A percentile compares a stretch with the other conserved stretches of the same genome.
These are phyloP conservation scores for Colletotrichum sp. DNA, from an alignment of 2,329 filamentous ascomycete species.

Conservation along the genomic window DNA sequence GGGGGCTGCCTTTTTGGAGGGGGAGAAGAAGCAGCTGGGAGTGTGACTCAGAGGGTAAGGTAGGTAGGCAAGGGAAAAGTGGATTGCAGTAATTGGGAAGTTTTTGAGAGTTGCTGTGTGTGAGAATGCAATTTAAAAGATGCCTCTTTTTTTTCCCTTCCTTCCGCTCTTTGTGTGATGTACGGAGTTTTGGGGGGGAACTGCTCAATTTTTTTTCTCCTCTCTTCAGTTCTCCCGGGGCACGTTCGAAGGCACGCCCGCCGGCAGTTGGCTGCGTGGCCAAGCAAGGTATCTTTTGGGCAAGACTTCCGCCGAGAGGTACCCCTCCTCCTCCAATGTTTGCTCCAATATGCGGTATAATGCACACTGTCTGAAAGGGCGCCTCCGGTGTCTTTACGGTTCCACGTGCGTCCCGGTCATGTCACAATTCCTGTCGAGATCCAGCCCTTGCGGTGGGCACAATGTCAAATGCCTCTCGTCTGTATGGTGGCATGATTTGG, in stretches of 20 bases:
- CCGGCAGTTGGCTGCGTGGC: background rate
- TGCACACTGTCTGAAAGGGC: background rate
- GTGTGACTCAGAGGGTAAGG: slow-evolving; percentile 9
- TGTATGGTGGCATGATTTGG: background rate
- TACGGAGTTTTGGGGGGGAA: background rate
- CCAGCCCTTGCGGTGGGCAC: background rate
- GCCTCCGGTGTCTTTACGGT: background rate
- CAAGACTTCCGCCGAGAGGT: background rate
- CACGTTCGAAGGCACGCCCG: slow-evolving; percentile 8
- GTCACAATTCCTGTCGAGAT: background rate
- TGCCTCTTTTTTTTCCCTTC: background rate
- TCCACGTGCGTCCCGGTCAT: background rate
- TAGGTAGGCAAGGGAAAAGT: background rate
- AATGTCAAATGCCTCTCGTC: background rate
- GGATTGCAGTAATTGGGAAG: background rate
- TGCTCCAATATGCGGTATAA: background rate
- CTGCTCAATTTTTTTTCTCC: background rate
- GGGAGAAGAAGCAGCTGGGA: background rate
- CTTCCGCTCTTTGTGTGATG: background rate
- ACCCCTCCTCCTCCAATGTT: background rate
- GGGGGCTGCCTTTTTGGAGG: slow-evolving; percentile 6
- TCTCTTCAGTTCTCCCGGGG: background rate
- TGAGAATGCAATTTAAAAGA: background rate
- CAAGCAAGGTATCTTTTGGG: background rate
- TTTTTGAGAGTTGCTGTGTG: background rate